Evolutionary conservation across 2,329 filamentous ascomycete species (phyloP), one percentile per base, ranked within the genome.

Genomic region (Talaromyces funiculosus): DNA sequence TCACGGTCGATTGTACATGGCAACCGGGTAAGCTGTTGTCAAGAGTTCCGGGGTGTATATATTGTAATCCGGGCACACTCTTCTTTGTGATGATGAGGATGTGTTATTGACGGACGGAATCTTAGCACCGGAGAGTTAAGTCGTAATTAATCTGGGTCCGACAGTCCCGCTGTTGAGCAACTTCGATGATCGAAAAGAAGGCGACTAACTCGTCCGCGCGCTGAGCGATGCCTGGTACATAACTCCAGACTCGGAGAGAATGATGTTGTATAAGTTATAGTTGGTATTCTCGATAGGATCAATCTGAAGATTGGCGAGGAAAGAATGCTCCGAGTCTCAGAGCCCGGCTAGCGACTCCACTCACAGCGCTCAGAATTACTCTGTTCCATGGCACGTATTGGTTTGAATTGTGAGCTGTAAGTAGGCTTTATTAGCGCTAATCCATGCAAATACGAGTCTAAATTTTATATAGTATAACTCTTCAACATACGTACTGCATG

Each of bases 1-100:
- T 53, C 67, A 62, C 31, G 45, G 43, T 59, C 63, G 53, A 53
- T 57, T 51, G 61, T 42, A 59, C 67, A 69, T 68, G 68, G 64
- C 71, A 72, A 69, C 61, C 62, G 66, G 53, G 42, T 26, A n/a
- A 9, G 42, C 24, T 60, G 49, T 24, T 24, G 53, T 54, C 45
- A 61, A 4, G 14, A n/a, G 3, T n/a, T 4, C 16, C 18, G 20
- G 1, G 3, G 24, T 7, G 24, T 47, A 14, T 45, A n/a, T 47
- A 8, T 47, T 16, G 43, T 29, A 16, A 24, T 26, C 20, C 20
- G 42, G 22, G n/a, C n/a, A n/a, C 42, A 45, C 22, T 3, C 1
- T 47, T 16, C 3, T 29, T n/a, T 47, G 43, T 2, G 24, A 47
- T n/a, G 22, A 29, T 7, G 24, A 47, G 43, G 24, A 10, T 43